Evolutionary conservation across 1,139 yeast species (phyloP).

Genomic region (Zygoascus hellenicus): DNA sequence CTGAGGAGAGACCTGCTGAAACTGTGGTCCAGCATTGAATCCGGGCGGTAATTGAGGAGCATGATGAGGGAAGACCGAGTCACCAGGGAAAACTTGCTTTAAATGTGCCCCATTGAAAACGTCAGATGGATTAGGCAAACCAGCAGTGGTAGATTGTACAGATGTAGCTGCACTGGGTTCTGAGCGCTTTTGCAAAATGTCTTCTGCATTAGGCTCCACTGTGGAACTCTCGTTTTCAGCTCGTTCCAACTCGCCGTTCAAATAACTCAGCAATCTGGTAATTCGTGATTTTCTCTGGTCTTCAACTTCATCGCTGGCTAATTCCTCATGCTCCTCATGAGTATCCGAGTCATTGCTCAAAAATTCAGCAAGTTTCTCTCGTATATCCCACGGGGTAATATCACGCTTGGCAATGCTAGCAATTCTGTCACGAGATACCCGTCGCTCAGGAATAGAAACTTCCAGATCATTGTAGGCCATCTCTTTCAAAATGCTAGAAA

Average conservation of each 20-base stretch:
- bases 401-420: conserved; percentile 5
- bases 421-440: background rate
- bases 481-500: conserved; percentile 1
- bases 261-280: conserved; percentile 3
- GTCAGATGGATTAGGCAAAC: conserved; percentile 1
- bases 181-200: background rate
- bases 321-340: background rate
- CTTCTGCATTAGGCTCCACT: background rate
- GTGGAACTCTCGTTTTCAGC: background rate
- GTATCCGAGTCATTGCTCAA: background rate
- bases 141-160: background rate
- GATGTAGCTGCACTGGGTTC: background rate
- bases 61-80: conserved; percentile 3
- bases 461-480: background rate
- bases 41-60: conserved; percentile 1
- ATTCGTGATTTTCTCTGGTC: conserved; percentile 3
- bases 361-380: conserved; percentile 3
- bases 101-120: background rate
- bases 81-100: conserved; percentile 1
- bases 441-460: conserved; percentile 7
- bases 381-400: conserved; percentile 7
- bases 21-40: conserved; percentile 6
- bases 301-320: background rate
- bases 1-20: conserved; percentile 3
- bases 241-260: background rate